Percentiles rank a stretch among this genome's conserved stretches.
These are phyloP conservation scores for Penicillium sp. DNA, from an alignment of 2,329 filamentous ascomycete species.

Conservation along the genomic window DNA sequence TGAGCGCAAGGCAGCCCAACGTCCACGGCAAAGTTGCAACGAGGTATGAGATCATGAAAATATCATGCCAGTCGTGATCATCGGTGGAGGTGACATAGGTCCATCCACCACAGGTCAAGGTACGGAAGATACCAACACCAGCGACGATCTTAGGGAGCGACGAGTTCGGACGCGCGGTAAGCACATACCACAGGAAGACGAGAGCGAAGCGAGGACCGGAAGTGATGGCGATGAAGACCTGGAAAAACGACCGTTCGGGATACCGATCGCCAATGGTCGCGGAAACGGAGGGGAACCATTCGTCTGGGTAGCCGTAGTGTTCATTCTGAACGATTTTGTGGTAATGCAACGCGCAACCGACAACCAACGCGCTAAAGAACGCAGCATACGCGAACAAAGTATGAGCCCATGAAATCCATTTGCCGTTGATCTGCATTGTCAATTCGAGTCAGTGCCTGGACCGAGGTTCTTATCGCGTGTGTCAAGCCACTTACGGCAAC, in stretches of 20 bases:
- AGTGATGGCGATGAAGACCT: conserved; percentile 94
- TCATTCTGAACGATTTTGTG: conserved; percentile 98
- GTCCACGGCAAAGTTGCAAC: conserved; percentile 96
- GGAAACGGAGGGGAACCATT: conserved; percentile 96
- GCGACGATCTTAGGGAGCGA: conserved; percentile 80
- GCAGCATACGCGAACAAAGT: conserved; percentile 79
- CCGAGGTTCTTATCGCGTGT: conserved; percentile 14
- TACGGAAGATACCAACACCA: conserved; percentile 79
- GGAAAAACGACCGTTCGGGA: conserved; percentile 94
- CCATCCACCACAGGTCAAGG: conserved; percentile 94
- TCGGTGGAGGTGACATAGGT: conserved; percentile 98
- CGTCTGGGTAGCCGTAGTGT: conserved; percentile 88
- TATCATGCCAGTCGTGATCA: conserved; percentile 97
- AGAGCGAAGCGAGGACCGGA: conserved; percentile 91
- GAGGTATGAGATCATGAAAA: conserved; percentile 98
- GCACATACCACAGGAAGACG: conserved; percentile 86
- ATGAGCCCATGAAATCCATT: conserved; percentile 88
- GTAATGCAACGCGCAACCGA: conserved; percentile 83
- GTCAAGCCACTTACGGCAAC: conserved; percentile 53
- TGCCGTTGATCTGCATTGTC: conserved; percentile 68
- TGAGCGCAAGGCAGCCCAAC: conserved; percentile 81
- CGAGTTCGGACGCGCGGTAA: conserved; percentile 75
- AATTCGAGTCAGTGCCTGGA: conserved; percentile 30
- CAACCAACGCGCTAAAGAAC: conserved; percentile 81
- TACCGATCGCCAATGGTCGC: conserved; percentile 97